Evolutionary conservation across 139 green algal genomes (phyloP), one percentile per base, ranked within the genome.

Genomic region (Volvox reticuliferus): DNA sequence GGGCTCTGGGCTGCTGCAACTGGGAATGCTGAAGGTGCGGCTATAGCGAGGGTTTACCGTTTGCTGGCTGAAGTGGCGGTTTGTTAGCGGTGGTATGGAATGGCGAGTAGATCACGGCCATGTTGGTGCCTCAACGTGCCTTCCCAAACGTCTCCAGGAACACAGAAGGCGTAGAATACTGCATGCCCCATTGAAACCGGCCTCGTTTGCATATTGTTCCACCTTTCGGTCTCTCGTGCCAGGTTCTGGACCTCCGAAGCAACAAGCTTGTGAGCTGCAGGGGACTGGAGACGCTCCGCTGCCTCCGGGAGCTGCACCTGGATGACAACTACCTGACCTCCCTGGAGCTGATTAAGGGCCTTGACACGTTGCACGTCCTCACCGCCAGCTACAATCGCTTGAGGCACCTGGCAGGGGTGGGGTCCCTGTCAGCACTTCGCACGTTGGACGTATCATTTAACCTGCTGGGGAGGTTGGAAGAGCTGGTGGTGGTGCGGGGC

Each of bases 371-470:
- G 84, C 88, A 93, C 61, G 77, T 93, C 55, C 91, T 95, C 55
- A 35, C 32, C 5, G 92, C 44, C 16, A 76, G 80, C 2, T 77
- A 92, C 88, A 95, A 95, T 86, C 71, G 91, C 32, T 79, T 95
- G 63, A 67, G 19, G 2, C 79, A 61, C 18, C 80, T 93, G 63
- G 68, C 75, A 12, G 93, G 93, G 0, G 75, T 93, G 30, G 65
- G 85, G 30, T 44, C 76, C 12, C 79, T 95, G 35, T 36, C 63
- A 1, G 71, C 75, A 12, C 69, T 96, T 30, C 92, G 89, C 12
- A 76, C 80, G 19, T 90, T 96, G 50, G 94, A 96, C 80, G 84
- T 94, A 30, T 65, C 89, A 16, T 37, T 93, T 79, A 96, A 96
- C 69, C 5, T 22, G 55, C 67, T 96, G 69, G 68, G 73, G 17